phyloP scores from a whole-genome alignment of 192 early-diverging fungal genomes.

The Podila verticillata region DNA sequence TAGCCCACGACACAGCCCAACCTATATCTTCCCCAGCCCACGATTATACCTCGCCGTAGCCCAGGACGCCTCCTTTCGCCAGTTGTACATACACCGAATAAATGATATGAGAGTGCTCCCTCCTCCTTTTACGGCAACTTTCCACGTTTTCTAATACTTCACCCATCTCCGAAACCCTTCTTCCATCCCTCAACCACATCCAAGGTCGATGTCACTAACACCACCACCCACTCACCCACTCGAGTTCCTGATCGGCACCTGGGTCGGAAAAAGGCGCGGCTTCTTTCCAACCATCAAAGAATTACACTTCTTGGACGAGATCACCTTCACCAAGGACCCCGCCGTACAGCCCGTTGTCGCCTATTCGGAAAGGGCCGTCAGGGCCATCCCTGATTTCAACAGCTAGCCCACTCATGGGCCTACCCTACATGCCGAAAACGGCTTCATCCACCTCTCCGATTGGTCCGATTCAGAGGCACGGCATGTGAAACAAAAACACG shows the following conservation, averaged over 20 bases:
- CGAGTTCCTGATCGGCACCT: conserved; percentile 41
- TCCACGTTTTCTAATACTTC: too few relatives aligned
- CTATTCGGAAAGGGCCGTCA: conserved; percentile 26
- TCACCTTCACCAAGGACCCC: conserved; percentile 34
- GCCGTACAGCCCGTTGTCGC: conserved; percentile 24
- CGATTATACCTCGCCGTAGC: too few relatives aligned
- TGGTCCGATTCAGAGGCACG: conserved; percentile 25
- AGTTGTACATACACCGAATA: too few relatives aligned
- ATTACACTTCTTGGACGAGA: conserved; percentile 37
- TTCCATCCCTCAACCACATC: background rate
- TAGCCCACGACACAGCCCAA: too few relatives aligned
- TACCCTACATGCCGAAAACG: conserved; percentile 28
- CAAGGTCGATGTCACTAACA: background rate
- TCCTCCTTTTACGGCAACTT: too few relatives aligned
- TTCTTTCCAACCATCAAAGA: conserved; percentile 36
- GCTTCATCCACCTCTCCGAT: conserved; percentile 24
- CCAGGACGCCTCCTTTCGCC: too few relatives aligned
- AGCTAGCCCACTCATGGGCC: conserved; percentile 6
- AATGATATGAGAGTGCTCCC: too few relatives aligned
- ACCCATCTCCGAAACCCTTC: too few relatives aligned
- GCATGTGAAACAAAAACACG: background rate
- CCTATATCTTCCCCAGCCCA: too few relatives aligned
- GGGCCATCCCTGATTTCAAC: conserved; percentile 6
- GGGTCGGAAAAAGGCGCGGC: conserved; percentile 20
- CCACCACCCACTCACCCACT: conserved; percentile 20